Conservation (phyloP, 164 flowering plant species). For the Malania oleifera region DNA sequence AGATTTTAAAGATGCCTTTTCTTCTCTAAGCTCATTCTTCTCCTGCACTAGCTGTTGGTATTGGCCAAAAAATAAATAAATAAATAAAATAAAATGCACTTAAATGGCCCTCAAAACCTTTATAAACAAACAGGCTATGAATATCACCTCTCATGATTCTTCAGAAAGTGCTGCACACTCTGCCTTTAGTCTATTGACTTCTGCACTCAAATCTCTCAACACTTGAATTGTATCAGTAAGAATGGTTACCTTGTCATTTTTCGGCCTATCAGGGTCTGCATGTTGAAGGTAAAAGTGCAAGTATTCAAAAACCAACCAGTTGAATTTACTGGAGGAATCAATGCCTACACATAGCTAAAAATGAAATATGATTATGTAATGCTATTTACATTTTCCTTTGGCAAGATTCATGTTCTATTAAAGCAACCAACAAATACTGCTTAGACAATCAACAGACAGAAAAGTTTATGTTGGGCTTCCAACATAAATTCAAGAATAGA, state of each 20-base stretch:
- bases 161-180: constrained; percentile 64
- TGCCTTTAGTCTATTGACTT: constrained; percentile 72
- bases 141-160: constrained; percentile 83
- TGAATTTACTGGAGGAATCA: too few species aligned
- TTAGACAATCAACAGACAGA: too few species aligned
- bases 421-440: too few species aligned
- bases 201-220: constrained; percentile 79
- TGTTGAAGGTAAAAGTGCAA: background rate
- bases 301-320: too few species aligned
- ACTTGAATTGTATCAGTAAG: constrained; percentile 75
- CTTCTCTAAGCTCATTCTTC: constrained; percentile 94
- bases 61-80: background rate
- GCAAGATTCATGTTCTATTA: too few species aligned
- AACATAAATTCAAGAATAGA: too few species aligned
- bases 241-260: constrained; percentile 90
- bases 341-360: too few species aligned
- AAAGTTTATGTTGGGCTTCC: too few species aligned
- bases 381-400: too few species aligned
- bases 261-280: constrained; percentile 94
- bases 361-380: too few species aligned
- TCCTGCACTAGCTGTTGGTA: constrained; percentile 85
- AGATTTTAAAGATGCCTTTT: constrained; percentile 73
- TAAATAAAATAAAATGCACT: background rate
- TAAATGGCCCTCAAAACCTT: background rate
- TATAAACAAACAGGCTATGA: background rate